Conservation (phyloP, 1,284 basidiomycete genomes). For the Pascua sp. region DNA sequence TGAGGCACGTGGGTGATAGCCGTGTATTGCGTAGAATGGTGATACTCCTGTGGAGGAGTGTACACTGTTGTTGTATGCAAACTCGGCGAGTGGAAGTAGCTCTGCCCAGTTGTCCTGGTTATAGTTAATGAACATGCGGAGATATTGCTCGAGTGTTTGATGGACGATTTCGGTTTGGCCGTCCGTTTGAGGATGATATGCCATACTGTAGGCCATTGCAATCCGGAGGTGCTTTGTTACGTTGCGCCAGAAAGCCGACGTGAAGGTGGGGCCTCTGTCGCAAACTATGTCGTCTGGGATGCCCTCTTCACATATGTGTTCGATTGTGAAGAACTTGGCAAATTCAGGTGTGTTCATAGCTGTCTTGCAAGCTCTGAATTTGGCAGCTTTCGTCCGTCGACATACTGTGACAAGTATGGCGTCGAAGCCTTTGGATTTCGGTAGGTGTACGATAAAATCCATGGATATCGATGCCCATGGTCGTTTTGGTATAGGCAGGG, state of each 20-base stretch:
- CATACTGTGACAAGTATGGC: no score
- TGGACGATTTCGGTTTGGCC: conserved; percentile 54
- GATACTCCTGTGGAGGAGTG: conserved; percentile 27
- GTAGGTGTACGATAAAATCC: no score
- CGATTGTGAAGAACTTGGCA: not conserved
- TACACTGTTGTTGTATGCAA: conserved; percentile 52
- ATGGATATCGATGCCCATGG: no score
- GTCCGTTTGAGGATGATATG: conserved; percentile 53
- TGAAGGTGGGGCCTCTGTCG: not conserved
- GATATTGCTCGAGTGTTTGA: conserved; percentile 51
- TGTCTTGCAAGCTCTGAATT: not conserved
- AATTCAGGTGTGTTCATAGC: not conserved
- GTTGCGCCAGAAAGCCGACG: conserved; percentile 15
- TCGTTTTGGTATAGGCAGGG: no score
- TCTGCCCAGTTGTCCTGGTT: conserved; percentile 53
- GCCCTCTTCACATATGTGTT: conserved; percentile 17
- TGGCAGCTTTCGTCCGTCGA: no score
- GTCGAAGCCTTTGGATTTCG: no score
- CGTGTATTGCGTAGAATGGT: conserved; percentile 43
- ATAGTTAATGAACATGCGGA: conserved; percentile 33
- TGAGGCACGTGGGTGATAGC: conserved; percentile 45
- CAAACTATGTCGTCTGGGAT: not conserved
- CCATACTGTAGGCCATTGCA: conserved; percentile 29
- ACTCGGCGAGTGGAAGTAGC: conserved; percentile 53
- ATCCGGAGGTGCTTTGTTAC: conserved; percentile 6